Evolutionary conservation across 805 yeast genomes (phyloP).

Genomic region (Teunomyces funiuensis): DNA sequence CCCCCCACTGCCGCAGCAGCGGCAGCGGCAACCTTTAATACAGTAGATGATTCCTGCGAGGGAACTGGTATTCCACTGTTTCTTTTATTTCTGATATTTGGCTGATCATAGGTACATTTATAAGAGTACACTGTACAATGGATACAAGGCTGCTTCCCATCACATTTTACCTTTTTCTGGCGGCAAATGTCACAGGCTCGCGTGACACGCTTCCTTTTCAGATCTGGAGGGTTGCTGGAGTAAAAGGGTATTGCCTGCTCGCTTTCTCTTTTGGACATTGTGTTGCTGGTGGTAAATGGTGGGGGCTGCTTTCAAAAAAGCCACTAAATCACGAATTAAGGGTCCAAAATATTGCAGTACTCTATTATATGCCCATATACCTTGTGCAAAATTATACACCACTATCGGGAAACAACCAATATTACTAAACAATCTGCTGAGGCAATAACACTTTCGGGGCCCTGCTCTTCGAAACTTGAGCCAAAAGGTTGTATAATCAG

Average conservation of each 20-base stretch:
- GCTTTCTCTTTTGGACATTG: slow-evolving; percentile 1
- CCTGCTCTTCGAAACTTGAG: too few species aligned
- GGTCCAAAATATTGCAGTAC: not conserved
- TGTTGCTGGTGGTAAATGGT: not conserved
- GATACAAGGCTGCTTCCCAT: slow-evolving; percentile 74
- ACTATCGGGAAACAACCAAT: too few species aligned
- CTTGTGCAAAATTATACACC: too few species aligned
- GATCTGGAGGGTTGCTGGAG: slow-evolving; percentile 15
- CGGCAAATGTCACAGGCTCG: slow-evolving; percentile 78
- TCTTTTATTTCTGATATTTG: slow-evolving; percentile 56
- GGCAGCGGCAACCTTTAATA: slow-evolving; percentile 14
- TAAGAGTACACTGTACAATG: slow-evolving; percentile 86
- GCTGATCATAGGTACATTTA: slow-evolving; percentile 82
- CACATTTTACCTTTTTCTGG: slow-evolving; percentile 75
- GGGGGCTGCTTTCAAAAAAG: too few species aligned
- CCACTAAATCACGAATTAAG: too few species aligned
- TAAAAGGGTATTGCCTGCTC: slow-evolving; percentile 15
- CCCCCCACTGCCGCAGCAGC: slow-evolving; percentile 15
- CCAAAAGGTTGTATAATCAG: too few species aligned
- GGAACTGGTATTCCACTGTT: slow-evolving; percentile 29
- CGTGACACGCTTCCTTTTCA: slow-evolving; percentile 62
- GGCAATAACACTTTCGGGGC: too few species aligned
- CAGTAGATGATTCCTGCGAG: slow-evolving; percentile 21
- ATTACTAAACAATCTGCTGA: too few species aligned
- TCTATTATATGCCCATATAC: not conserved